Base-by-base conservation (phyloP, 1,139 yeast species). In the Hyphopichia khmerensis region DNA sequence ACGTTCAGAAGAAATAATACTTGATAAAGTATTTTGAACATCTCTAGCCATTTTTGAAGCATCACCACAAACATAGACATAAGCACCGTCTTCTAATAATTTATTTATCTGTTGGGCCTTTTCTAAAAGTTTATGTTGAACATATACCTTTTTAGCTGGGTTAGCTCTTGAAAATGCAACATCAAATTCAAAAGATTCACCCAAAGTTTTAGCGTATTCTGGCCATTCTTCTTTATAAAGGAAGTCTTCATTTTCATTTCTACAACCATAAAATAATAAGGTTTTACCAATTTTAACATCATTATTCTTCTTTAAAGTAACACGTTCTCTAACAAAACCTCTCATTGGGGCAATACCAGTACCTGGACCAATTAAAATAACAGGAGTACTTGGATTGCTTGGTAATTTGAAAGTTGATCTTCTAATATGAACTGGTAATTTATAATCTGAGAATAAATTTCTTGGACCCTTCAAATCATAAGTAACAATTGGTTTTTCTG, bases 301-400 rank as follows among this genome's bases (percentile, higher is more conserved):
- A 31, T 75, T 72, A 53, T 73, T 77, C 43, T 75, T 68, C 34
- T 57, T 53, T 38, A 64, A 62, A 17, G 68, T 62, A 15, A 64
- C 85, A 56, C 95, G 84, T 64, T 90, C 97, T 65, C 95, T 83
- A 35, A 93, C 67, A 52, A 93, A 90, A 2, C 96, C 97, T 67
- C 98, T 84, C 72, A 93, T 86, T 47, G 99, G 99, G 10, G 99
- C 98, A 44, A 93, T 93, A 61, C 99, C 99, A 7, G 99, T 93
- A 51, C 99, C 99, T 39, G 99, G 98, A 32, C 99, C 99, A 60
- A 93, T 78, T 85, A 91, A 81, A 54, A 93, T 88, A 30, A 93
- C 78, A 8, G 99, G 97, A 37, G 85, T 82, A 14, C 79, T 65
- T 26, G 95, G 84, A 59, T 88, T 88, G 14, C 90, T 75, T n/a